Evolutionary conservation across 345 rosid genomes (phyloP).

Genomic region (Eutrema heterophyllum): DNA sequence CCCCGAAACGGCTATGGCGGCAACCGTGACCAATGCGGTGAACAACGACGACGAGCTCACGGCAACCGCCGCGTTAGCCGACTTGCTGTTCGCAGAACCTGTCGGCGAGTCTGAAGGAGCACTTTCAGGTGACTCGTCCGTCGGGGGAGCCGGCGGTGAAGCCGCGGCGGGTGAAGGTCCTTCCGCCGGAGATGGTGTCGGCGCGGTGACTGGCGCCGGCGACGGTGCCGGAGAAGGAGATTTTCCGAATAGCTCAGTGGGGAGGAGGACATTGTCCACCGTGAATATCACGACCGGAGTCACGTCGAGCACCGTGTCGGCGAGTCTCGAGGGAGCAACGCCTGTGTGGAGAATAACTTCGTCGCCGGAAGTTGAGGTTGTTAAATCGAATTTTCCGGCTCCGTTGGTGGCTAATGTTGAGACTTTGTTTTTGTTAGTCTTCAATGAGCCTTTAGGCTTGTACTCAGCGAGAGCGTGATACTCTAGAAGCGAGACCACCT

Average conservation of each 20-base stretch:
- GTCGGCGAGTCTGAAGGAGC: constrained; percentile 59
- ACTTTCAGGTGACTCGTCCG: constrained; percentile 46
- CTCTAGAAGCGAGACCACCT: constrained; percentile 64
- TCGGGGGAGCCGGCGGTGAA: constrained; percentile 86
- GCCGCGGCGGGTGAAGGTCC: constrained; percentile 66
- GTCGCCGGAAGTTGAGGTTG: constrained; percentile 58
- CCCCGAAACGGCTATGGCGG: constrained; percentile 35
- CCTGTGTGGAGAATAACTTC: constrained; percentile 73
- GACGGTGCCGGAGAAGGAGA: constrained; percentile 73
- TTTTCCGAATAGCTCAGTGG: constrained; percentile 60
- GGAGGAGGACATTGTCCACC: constrained; percentile 71
- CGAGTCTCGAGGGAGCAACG: constrained; percentile 60
- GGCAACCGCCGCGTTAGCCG: constrained; percentile 40
- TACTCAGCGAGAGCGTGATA: constrained; percentile 66
- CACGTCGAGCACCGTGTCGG: constrained; percentile 63
- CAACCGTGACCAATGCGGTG: constrained; percentile 21
- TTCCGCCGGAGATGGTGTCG: constrained; percentile 42
- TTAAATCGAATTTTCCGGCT: constrained; percentile 62
- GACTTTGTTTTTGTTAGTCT: constrained; percentile 55
- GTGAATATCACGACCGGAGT: constrained; percentile 71
- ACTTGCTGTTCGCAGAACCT: constrained; percentile 45
- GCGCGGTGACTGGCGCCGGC: constrained; percentile 46
- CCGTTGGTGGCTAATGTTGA: constrained; percentile 70
- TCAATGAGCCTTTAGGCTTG: constrained; percentile 61
- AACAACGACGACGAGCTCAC: constrained; percentile 41